Evolutionary conservation across 495 filamentous ascomycete genomes (phyloP), one percentile per base, ranked within the genome.

Genomic region (Penicillium salamii): DNA sequence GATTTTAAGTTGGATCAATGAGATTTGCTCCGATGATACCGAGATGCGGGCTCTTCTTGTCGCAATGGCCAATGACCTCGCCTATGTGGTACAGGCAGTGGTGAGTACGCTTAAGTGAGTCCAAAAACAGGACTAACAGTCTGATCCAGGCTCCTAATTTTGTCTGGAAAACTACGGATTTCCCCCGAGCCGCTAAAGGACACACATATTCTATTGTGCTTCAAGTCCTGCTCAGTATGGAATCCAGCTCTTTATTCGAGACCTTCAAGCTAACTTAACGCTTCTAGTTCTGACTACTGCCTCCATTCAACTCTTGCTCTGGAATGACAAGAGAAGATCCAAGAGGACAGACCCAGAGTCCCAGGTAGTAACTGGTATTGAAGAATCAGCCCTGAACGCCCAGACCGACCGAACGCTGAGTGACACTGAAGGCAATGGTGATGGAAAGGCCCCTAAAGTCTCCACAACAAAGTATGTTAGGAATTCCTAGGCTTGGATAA

Each of bases 91-190:
- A 0, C 58, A 62, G 39, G 61, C 61, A 7, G 52, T 67, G 15
- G 63, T 67, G 54, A 42, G 63, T 55, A 35, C n/a, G 15, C 12
- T 21, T 6, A n/a, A 26, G 23, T 8, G 8, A 4, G 23, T 12
- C 37, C 13, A 7, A 2, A n/a, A 6, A 18, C 2, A 28, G 15
- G 12, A 36, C 43, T 46, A 15, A 46, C 4, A 13, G 8, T 9
- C 0, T 13, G 17, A 5, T 2, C 6, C 19, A 69, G 62, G 65
- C 67, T 2, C 67, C 67, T 0, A 70, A 70, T 17, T 70, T 70
- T 38, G 58, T 70, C 1, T 70, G 67, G 67, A 68, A 70, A 36
- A 70, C 67, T 2, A 64, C 63, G 15, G 65, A 61, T 12, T 70
- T 70, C 24, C 67, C 67, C 19, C 55, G 52, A 8, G 67, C 67